Evolutionary conservation across 257 asterid genomes (phyloP), one percentile per base, ranked within the genome.

Genomic region (Henckelia pumila): DNA sequence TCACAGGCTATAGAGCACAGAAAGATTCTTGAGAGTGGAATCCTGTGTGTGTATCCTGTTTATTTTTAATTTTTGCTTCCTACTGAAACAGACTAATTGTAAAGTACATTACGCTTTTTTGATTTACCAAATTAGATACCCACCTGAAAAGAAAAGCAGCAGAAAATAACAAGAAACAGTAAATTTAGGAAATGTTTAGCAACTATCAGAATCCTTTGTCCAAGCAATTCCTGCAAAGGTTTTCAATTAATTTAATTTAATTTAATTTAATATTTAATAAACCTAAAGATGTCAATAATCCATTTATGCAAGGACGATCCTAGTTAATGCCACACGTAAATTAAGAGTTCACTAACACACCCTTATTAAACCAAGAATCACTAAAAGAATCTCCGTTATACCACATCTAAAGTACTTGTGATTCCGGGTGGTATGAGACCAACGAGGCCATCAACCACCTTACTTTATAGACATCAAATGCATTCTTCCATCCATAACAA

Each of bases 291-390:
- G 10, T 47, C 13, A 20, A 16, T 11, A 50, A 49, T 24, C 68
- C 28, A 32, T 7, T 5, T 29, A 23, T 40, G 37, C 21, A 59
- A n/a, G 6, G 26, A 29, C 24, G 55, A 3, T 23, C 50, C 64
- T 52, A 63, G 59, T 37, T 47, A 33, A 63, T 19, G 59, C 65
- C 58, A 71, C 26, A 63, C 28, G 11, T 35, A 24, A 53, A 20
- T 13, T 19, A 37, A 37, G 24, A n/a, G 57, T 57, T 16, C 53
- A 47, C 7, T 4, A 16, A 17, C 20, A 13, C 2, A 0, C 53
- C 53, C 53, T 47, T 16, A 4, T 1, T 1, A 16, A 40, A 16
- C 21, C 20, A 16, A 47, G 2, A 47, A 16, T 47, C 19, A 0
- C 53, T 16, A 14, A 47, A 47, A 4, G 53, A 16, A 47, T 47